These are phyloP conservation scores for Penicillium freii DNA, from an alignment of 2,329 filamentous ascomycete species.

Conservation along the genomic window DNA sequence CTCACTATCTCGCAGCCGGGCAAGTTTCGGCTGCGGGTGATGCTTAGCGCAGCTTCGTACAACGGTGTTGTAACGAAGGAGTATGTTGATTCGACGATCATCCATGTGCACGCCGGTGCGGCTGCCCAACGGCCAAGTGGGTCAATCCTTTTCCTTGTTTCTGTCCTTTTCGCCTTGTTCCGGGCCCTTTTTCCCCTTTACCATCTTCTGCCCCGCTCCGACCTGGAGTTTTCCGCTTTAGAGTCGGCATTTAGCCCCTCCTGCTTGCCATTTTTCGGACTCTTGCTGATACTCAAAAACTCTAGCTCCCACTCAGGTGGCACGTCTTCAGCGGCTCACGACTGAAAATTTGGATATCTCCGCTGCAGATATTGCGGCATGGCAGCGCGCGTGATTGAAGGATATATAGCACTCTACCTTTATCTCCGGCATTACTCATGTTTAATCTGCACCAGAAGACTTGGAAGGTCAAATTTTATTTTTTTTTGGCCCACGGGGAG, in stretches of 20 bases:
- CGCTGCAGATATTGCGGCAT: constrained; percentile 31
- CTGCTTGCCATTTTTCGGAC: constrained; percentile 2
- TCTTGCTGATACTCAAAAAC: constrained; percentile 17
- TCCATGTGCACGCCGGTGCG: constrained; percentile 30
- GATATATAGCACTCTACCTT: background rate
- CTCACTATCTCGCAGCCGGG: constrained; percentile 31
- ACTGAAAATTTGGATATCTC: constrained; percentile 35
- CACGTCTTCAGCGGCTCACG: constrained; percentile 26
- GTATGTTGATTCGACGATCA: constrained; percentile 31
- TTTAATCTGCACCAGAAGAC: background rate
- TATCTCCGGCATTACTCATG: background rate
- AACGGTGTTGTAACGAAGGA: constrained; percentile 32
- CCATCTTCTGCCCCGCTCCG: constrained; percentile 3
- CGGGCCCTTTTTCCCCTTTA: background rate
- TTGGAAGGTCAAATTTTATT: background rate
- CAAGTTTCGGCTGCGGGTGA: constrained; percentile 33
- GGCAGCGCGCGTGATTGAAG: constrained; percentile 24
- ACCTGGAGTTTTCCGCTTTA: background rate
- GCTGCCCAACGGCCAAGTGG: constrained; percentile 31
- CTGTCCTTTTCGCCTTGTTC: background rate
- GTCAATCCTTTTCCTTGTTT: constrained; percentile 12
- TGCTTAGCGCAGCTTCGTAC: constrained; percentile 30
- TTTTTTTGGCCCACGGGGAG: background rate
- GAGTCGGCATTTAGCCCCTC: background rate
- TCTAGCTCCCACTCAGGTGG: constrained; percentile 27